Evolutionary conservation across 2,329 filamentous ascomycete genomes (phyloP).

Genomic region (Talaromyces sp.): DNA sequence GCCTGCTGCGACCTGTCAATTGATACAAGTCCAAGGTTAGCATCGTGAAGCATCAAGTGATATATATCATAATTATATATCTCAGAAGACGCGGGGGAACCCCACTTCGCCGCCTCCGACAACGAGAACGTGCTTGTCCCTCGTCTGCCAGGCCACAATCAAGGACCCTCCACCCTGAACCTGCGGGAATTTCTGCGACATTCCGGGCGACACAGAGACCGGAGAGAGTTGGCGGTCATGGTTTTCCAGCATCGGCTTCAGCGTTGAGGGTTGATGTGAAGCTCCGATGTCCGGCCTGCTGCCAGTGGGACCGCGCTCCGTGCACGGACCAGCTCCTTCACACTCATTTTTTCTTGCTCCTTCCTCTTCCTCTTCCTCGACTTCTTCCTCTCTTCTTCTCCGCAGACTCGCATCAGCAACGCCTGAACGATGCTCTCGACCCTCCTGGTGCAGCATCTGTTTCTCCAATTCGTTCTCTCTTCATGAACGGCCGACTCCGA

Average conservation of each 20-base stretch:
- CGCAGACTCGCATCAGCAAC: neutral
- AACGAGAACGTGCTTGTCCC: conserved; percentile 81
- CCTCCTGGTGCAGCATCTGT: conserved; percentile 10
- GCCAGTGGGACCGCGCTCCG: neutral
- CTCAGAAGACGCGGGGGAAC: neutral
- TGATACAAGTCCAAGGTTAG: conserved; percentile 14
- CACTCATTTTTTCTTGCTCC: conserved; percentile 13
- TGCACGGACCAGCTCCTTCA: conserved; percentile 7
- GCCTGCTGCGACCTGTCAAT: conserved; percentile 77
- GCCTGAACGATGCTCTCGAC: conserved; percentile 13
- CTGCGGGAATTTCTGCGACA: conserved; percentile 61
- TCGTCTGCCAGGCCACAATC: conserved; percentile 93
- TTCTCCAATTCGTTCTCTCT: neutral
- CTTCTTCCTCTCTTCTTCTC: conserved; percentile 4
- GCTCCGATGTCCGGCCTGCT: neutral
- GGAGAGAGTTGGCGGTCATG: neutral
- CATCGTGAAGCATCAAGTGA: neutral
- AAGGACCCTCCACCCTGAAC: conserved; percentile 88
- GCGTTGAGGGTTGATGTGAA: neutral
- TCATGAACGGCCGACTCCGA: conserved; percentile 7
- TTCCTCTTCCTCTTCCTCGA: conserved; percentile 4
- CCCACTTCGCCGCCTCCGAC: conserved; percentile 90
- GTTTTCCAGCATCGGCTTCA: neutral
- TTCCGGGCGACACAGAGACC: conserved; percentile 17
- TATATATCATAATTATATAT: neutral